Conservation (phyloP, 305 asterid genomes). For the Ilex paraguariensis region DNA sequence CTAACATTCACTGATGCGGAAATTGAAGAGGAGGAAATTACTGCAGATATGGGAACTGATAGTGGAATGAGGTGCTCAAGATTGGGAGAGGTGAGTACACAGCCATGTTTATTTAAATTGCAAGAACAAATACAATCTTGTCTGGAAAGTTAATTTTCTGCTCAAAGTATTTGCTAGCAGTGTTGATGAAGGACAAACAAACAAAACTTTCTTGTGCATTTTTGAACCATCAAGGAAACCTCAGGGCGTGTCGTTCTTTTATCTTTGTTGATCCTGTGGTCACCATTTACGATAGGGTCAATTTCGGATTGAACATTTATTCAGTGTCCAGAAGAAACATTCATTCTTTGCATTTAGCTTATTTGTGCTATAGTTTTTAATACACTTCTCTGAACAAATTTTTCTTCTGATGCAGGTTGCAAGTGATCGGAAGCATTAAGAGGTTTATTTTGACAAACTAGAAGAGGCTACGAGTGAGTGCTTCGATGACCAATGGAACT, state of each 20-base stretch:
- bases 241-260: too few relatives aligned
- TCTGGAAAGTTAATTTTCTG: background rate
- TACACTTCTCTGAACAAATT: background rate
- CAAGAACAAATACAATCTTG: background rate
- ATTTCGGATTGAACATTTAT: too few relatives aligned
- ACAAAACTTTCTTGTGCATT: too few relatives aligned
- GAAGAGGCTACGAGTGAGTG: conserved; percentile 1
- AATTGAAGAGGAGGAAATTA: conserved; percentile 52
- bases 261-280: too few relatives aligned
- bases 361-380: background rate
- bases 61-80: conserved; percentile 24
- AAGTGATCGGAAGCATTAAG: conserved; percentile 33
- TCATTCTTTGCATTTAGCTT: background rate
- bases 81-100: conserved; percentile 24
- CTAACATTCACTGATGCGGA: conserved; percentile 91
- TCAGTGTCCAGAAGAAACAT: background rate
- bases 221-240: too few relatives aligned
- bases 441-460: background rate
- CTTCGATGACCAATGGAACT: too few relatives aligned
- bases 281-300: too few relatives aligned
- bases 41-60: conserved; percentile 26
- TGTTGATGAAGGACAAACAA: background rate
- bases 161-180: background rate
- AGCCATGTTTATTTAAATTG: background rate
- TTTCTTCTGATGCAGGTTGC: conserved; percentile 33